Percentiles rank a stretch among this genome's conserved stretches.
phyloP scores from a whole-genome alignment of 176 grass and related monocot species.

The Rhynchospora tenuis region DNA sequence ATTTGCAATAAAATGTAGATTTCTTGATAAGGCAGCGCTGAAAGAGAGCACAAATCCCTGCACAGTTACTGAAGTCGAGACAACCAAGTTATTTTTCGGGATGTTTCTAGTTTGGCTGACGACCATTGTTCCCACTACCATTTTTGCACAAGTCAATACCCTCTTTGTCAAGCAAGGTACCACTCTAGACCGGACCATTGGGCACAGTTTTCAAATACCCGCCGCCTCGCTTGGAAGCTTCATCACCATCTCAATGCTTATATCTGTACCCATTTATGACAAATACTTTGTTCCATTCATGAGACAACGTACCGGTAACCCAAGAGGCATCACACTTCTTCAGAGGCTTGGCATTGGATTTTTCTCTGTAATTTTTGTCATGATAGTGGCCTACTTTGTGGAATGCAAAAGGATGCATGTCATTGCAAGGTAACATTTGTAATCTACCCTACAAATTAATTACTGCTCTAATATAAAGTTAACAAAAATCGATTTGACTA shows the following conservation, averaged over 20 bases:
- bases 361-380: slow-evolving; percentile 18
- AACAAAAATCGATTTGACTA: not conserved
- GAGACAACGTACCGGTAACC: slow-evolving; percentile 41
- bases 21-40: slow-evolving; percentile 56
- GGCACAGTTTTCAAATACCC: slow-evolving; percentile 39
- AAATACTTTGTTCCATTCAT: slow-evolving; percentile 26
- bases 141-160: slow-evolving; percentile 51
- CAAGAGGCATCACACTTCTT: slow-evolving; percentile 40
- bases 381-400: slow-evolving; percentile 32
- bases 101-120: slow-evolving; percentile 34
- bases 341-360: slow-evolving; percentile 45
- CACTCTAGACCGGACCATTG: slow-evolving; percentile 36
- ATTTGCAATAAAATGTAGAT: slow-evolving; percentile 12
- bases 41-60: slow-evolving; percentile 27
- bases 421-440: slow-evolving; percentile 17
- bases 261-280: slow-evolving; percentile 34
- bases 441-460: not conserved
- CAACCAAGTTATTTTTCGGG: slow-evolving; percentile 42
- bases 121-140: slow-evolving; percentile 42
- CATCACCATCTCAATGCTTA: slow-evolving; percentile 44
- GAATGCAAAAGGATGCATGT: slow-evolving; percentile 34
- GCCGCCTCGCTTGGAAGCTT: slow-evolving; percentile 46
- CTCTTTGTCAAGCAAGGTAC: slow-evolving; percentile 70
- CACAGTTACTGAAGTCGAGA: slow-evolving; percentile 59
- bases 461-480: not conserved